These are phyloP conservation scores for Neurospora sp. DNA, from an alignment of 495 filamentous ascomycete genomes.

Conservation along the genomic window DNA sequence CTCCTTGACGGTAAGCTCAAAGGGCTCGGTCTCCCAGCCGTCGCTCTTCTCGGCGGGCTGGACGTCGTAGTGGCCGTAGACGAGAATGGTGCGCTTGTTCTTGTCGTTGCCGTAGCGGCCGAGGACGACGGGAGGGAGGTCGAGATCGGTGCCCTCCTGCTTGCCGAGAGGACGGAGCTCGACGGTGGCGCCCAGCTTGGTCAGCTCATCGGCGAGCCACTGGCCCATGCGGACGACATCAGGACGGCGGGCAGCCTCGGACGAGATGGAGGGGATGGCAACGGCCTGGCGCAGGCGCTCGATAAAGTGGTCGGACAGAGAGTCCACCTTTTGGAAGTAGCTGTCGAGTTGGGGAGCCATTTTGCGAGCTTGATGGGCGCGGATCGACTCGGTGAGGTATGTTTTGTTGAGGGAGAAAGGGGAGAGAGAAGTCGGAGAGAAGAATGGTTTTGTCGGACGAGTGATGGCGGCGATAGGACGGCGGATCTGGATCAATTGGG, in stretches of 20 bases:
- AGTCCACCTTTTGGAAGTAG: slow-evolving; percentile 86
- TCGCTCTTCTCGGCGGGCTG: slow-evolving; percentile 90
- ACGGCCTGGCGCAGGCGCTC: slow-evolving; percentile 86
- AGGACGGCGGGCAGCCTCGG: slow-evolving; percentile 73
- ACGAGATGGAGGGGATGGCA: slow-evolving; percentile 90
- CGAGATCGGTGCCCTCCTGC: slow-evolving; percentile 81
- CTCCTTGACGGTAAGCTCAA: slow-evolving; percentile 76
- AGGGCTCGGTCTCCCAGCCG: slow-evolving; percentile 94
- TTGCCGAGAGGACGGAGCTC: slow-evolving; percentile 75
- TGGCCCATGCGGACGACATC: slow-evolving; percentile 96
- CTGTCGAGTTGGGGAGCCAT: slow-evolving; percentile 79
- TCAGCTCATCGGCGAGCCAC: slow-evolving; percentile 75
- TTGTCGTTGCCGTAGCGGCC: slow-evolving; percentile 84
- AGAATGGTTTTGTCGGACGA: neutral
- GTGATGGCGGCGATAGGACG: neutral
- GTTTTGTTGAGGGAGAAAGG: slow-evolving; percentile 9
- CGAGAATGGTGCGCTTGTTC: slow-evolving; percentile 85
- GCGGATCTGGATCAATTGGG: slow-evolving; percentile 11
- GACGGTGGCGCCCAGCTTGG: slow-evolving; percentile 72
- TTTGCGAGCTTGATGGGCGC: slow-evolving; percentile 45
- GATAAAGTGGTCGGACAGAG: slow-evolving; percentile 72
- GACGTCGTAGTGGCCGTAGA: slow-evolving; percentile 99
- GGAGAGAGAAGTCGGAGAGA: neutral
- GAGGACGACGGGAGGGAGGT: slow-evolving; percentile 86
- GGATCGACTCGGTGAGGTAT: slow-evolving; percentile 37